Percentiles rank a stretch among this genome's conserved stretches.
Conservation (phyloP, 1,284 basidiomycete species). For the Leccinum griseonigrum region DNA sequence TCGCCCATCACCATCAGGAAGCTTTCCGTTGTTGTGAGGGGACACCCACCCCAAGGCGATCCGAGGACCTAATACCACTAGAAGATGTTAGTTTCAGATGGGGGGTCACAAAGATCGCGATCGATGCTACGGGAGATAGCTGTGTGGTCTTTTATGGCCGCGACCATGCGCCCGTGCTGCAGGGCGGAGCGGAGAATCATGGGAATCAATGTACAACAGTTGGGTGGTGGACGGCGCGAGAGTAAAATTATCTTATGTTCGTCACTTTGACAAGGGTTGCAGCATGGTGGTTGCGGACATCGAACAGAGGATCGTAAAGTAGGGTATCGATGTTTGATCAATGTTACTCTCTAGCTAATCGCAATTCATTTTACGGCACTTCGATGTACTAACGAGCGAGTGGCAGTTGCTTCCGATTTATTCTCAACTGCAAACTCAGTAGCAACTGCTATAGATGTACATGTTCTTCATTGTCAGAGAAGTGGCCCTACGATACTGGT, state of each 20-base stretch:
- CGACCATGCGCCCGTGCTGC: not conserved
- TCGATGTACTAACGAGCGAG: too few relatives aligned
- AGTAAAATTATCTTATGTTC: too few relatives aligned
- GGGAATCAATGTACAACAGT: too few relatives aligned
- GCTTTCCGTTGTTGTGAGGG: not conserved
- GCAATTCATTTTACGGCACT: too few relatives aligned
- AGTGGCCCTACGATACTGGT: slow-evolving; percentile 31
- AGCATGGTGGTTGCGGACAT: too few relatives aligned
- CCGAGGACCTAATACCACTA: not conserved
- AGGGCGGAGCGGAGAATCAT: too few relatives aligned
- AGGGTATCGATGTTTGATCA: too few relatives aligned
- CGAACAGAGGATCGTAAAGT: too few relatives aligned
- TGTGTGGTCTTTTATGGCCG: not conserved
- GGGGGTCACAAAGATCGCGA: not conserved
- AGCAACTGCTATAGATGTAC: not conserved
- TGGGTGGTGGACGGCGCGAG: too few relatives aligned
- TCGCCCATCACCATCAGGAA: not conserved
- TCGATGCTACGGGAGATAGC: not conserved
- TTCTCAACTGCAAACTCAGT: not conserved
- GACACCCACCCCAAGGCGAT: not conserved
- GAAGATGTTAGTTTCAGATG: not conserved
- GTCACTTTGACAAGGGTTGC: too few relatives aligned
- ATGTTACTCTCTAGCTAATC: too few relatives aligned
- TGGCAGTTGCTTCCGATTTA: too few relatives aligned
- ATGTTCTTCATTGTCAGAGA: slow-evolving; percentile 13